Evolutionary conservation across 2,329 filamentous ascomycete species (phyloP), one percentile per base, ranked within the genome.

Genomic region (Leptographium flavum): DNA sequence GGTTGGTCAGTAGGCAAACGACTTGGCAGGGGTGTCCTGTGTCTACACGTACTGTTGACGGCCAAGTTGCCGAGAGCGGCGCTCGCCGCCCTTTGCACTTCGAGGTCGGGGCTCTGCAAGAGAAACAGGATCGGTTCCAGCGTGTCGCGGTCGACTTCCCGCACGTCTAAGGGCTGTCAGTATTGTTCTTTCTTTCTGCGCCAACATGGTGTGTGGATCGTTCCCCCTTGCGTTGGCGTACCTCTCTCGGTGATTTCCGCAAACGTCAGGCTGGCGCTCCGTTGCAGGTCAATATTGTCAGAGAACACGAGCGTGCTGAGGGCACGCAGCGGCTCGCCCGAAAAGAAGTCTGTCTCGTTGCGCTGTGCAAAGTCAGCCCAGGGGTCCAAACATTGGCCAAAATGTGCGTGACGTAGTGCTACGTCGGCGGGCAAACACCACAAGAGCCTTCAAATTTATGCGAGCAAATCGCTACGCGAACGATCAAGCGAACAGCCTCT

Each of bases 231-330:
- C 7, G 22, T 17, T 6, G 14, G 62, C 71, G 56, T 73, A 95
- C 92, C 90, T 86, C 90, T 70, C 66, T 98, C 92, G 33, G 92
- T 98, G 55, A 98, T 98, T 63, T 98, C 92, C 49, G 92, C 92
- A 71, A 98, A 98, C 3, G 92, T 98, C 63, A 98, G 76, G 63
- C 90, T 96, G 44, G 92, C 92, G 67, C 92, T 96, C 53, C 92
- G 78, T 68, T 98, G 92, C 44, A 98, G 74, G 62, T 98, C 92
- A 61, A 98, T 88, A 67, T 98, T 98, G 64, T 96, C 88, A 47
- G 92, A 98, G 63, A 94, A 98, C 47, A 98, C 92, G 23, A 98
- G 76, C 13, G 90, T 98, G 65, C 87, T 95, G 47, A 98, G 70
- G 39, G 92, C 90, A 64, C 84, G 83, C 47, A 98, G 78, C 39